Evolutionary conservation across 1,139 yeast species (phyloP).

Genomic region (Blastobotrys aristatus): DNA sequence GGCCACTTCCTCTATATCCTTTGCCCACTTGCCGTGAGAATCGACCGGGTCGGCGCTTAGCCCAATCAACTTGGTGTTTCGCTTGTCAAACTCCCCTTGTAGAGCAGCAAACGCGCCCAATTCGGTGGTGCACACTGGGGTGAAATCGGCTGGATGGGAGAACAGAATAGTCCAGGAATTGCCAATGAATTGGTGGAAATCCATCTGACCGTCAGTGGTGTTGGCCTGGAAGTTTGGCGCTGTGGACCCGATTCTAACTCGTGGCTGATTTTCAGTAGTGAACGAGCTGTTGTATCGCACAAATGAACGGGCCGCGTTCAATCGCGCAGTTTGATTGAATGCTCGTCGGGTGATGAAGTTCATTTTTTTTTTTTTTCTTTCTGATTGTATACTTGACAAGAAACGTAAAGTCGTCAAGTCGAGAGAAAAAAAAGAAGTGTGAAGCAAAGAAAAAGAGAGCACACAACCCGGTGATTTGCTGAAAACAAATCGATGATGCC

Average conservation of each 20-base stretch:
- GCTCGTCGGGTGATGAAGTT: slow-evolving; percentile 5
- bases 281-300: slow-evolving; percentile 19
- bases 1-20: slow-evolving; percentile 77
- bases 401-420: neutral
- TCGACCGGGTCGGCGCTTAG: slow-evolving; percentile 75
- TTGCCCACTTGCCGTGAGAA: slow-evolving; percentile 75
- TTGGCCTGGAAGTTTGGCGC: slow-evolving; percentile 84
- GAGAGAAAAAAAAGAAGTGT: neutral
- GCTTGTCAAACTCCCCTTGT: slow-evolving; percentile 74
- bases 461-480: neutral
- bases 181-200: slow-evolving; percentile 78
- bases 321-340: slow-evolving; percentile 3
- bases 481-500: slow-evolving; percentile 9
- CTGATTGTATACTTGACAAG: no score
- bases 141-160: slow-evolving; percentile 92
- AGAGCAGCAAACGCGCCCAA: slow-evolving; percentile 85
- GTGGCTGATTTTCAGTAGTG: slow-evolving; percentile 29
- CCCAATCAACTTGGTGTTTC: slow-evolving; percentile 81
- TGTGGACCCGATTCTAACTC: slow-evolving; percentile 57
- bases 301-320: slow-evolving; percentile 7
- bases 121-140: slow-evolving; percentile 94
- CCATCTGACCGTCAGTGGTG: slow-evolving; percentile 70
- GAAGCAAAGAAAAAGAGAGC: neutral
- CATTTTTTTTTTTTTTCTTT: slow-evolving; percentile 6
- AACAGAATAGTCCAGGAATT: slow-evolving; percentile 79